Evolutionary conservation across 2,329 filamentous ascomycete genomes (phyloP), one percentile per base, ranked within the genome.

Genomic region (Diatrype stigma): DNA sequence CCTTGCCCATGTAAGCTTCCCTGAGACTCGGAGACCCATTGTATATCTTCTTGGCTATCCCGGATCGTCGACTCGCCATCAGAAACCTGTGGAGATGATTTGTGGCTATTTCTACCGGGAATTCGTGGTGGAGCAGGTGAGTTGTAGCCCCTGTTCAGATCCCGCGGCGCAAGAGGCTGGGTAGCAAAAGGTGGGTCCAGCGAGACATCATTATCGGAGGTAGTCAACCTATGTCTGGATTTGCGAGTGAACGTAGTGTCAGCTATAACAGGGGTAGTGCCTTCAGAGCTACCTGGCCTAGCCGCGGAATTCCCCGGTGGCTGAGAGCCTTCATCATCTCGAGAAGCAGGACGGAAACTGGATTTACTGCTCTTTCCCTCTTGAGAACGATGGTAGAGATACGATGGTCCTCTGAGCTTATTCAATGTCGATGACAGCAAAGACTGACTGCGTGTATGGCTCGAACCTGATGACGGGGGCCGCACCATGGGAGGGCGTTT

Each of bases 371-470:
- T 23, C 14, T 52, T 49, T 47, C 26, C 45, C 7, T 60, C 62
- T 14, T 53, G 42, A 3, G 57, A 50, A 19, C 60, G 59, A 38
- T 63, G 61, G 42, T 65, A 65, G 3, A 67, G 56, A 48, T 67
- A 67, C 12, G 65, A 66, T n/a, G 64, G 63, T 3, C 65, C 65
- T 45, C 62, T 62, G 11, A 67, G 51, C 40, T 62, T 65, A 40
- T 54, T 65, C 34, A 63, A 49, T 5, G 63, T 65, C 14, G 62
- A 64, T 6, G 65, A 58, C 22, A 67, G 59, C 42, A 67, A 49
- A 23, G 65, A 67, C 50, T 65, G 63, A 28, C 63, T 67, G 44
- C 65, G 63, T 2, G 56, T 61, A 44, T 65, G 64, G 11, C 54
- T 56, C 3, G 63, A 60, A 23, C 55, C 46, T 16, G 58, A 56